These are phyloP conservation scores for Camellia sinensis DNA, from an alignment of 148 eudicot genomes.

Conservation along the genomic window DNA sequence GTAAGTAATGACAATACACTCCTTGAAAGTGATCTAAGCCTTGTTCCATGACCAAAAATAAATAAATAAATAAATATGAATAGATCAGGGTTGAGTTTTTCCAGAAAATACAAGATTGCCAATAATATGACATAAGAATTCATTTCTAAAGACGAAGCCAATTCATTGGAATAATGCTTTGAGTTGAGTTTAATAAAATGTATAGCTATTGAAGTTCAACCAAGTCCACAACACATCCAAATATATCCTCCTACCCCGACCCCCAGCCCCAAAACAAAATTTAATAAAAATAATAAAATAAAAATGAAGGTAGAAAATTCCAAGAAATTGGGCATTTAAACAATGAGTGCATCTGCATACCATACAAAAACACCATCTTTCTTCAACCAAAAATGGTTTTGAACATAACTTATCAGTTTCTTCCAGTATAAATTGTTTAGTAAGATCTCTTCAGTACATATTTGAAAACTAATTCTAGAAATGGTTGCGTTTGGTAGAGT, in stretches of 20 bases:
- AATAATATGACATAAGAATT: background rate
- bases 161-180: background rate
- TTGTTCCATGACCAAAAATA: background rate
- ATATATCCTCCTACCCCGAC: background rate
- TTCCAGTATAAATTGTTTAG: background rate
- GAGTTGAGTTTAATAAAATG: background rate
- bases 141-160: background rate
- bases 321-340: background rate
- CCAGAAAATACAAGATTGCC: background rate
- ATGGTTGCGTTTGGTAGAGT: too few relatives aligned
- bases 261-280: too few relatives aligned
- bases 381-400: background rate
- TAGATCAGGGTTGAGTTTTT: background rate
- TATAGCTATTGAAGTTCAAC: background rate
- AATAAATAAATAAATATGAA: background rate
- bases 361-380: background rate
- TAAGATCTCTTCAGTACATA: background rate
- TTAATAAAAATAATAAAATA: background rate
- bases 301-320: too few relatives aligned
- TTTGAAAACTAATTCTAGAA: background rate
- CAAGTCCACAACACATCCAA: background rate
- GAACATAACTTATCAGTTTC: background rate
- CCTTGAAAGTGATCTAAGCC: background rate
- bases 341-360: background rate
- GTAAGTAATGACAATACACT: background rate